Evolutionary conservation across 169 alveolate species (phyloP).

Genomic region (Besnoitia besnoiti): DNA sequence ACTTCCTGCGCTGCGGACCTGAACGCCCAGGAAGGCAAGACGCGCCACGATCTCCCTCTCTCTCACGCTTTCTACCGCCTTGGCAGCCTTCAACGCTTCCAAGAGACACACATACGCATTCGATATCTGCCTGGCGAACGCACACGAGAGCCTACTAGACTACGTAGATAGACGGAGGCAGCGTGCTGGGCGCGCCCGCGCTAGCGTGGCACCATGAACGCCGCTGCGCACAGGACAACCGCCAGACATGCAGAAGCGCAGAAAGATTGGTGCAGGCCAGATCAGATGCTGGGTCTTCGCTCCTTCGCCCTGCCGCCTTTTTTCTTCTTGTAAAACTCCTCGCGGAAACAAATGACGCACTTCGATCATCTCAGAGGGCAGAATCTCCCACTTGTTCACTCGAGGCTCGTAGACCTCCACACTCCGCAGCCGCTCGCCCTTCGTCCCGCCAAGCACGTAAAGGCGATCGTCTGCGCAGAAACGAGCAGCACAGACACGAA

Average conservation of each 20-base stretch:
- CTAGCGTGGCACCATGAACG: too few species aligned
- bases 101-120: neutral
- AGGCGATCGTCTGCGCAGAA: conserved; percentile 73
- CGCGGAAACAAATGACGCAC: conserved; percentile 63
- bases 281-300: too few species aligned
- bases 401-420: conserved; percentile 88
- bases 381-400: conserved; percentile 85
- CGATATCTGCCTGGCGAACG: too few species aligned
- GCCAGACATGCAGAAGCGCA: neutral
- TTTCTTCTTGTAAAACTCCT: neutral
- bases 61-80: neutral
- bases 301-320: neutral
- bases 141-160: neutral
- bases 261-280: too few species aligned
- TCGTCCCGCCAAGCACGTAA: conserved; percentile 86
- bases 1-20: conserved; percentile 84
- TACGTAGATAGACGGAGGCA: neutral
- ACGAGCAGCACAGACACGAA: neutral
- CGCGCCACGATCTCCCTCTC: neutral
- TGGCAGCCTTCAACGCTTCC: neutral
- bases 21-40: neutral
- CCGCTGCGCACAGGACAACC: neutral
- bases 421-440: conserved; percentile 85
- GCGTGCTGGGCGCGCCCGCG: too few species aligned
- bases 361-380: conserved; percentile 81